Percentiles rank a stretch among this genome's conserved stretches.
phyloP scores from a whole-genome alignment of 768 basidiomycete species.

The Rhodosporidiobolus sp. region DNA sequence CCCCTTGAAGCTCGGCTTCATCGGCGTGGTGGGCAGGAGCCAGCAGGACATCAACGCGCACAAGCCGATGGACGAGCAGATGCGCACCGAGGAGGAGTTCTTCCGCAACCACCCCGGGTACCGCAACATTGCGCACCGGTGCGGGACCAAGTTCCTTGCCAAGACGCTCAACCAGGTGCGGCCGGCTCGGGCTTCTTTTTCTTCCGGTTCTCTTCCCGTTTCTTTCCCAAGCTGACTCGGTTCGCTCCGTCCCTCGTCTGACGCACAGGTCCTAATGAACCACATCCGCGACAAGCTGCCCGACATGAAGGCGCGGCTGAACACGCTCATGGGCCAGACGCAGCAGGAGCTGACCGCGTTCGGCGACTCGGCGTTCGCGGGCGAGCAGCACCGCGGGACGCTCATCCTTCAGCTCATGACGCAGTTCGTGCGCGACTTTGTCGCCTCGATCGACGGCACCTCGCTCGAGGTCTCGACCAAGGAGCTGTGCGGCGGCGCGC shows the following conservation, averaged over 20 bases:
- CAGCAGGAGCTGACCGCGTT: conserved; percentile 97
- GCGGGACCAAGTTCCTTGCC: conserved; percentile 92
- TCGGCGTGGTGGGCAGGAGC: conserved; percentile 94
- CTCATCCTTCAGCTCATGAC: conserved; percentile 96
- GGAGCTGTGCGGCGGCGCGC: conserved; percentile 93
- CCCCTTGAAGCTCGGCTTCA: conserved; percentile 95
- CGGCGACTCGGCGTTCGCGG: conserved; percentile 81
- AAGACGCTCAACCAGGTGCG: conserved; percentile 87
- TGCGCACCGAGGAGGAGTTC: conserved; percentile 81
- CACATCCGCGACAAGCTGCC: conserved; percentile 98
- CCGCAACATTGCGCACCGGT: conserved; percentile 91
- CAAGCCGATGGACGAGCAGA: conserved; percentile 78
- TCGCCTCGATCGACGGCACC: conserved; percentile 95
- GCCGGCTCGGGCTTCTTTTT: neutral
- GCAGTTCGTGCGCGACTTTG: conserved; percentile 88
- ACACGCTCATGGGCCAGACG: conserved; percentile 96
- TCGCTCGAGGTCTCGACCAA: conserved; percentile 95
- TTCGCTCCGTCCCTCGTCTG: neutral
- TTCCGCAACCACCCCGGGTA: conserved; percentile 87
- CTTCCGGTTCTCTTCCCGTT: conserved; percentile 3
- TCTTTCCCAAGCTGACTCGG: neutral
- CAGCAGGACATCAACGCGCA: conserved; percentile 93
- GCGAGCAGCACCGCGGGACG: conserved; percentile 80
- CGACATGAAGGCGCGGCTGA: conserved; percentile 97
- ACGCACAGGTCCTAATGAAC: conserved; percentile 73